Base-by-base conservation (phyloP, 331 rosid species). In the Prunus yedoensis region DNA sequence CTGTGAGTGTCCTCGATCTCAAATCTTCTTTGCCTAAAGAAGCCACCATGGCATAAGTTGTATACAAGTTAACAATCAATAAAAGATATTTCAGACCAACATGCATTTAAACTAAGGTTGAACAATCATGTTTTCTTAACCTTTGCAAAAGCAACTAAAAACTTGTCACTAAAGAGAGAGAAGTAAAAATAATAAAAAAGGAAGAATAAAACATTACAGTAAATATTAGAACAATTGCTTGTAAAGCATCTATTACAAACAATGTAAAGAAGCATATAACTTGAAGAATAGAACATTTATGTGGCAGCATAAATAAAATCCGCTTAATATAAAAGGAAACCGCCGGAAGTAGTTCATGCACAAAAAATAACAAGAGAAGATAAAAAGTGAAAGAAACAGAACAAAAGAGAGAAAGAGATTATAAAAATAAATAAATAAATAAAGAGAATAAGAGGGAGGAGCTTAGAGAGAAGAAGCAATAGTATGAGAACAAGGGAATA, bases 1-100 rank as follows among this genome's bases (percentile, higher is more conserved):
- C 99, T 9, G 99, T 95, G 51, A 95, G 92, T 74, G 97, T 87
- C 77, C 97, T 87, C 83, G 74, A 78, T 81, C 88, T 89, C 77
- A 95, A 87, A 71, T 75, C 79, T 75, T 88, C 90, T 79, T 84
- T 87, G 45, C 94, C 99, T 92, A 74, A 61, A 79, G 11, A 77
- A 64, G 69, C 64, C 80, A 79, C 10, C 56, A 54, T 63, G 16
- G 28, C 58, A 17, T 5, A 38, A 18, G 66, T 50, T 59, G 30
- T 10, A 49, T 35, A 17, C 0, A 7, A 23, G 73, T n/a, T 60
- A 66, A 47, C 8, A 62, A 60, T 32, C 21, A 63, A 46, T 79
- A 75, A 35, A 56, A 25, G 54, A 57, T 59, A 21, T 43, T 72
- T 41, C 46, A 58, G 59, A 6, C 53, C 50, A 56, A 27, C 61